Base-by-base conservation (phyloP, 2,329 filamentous ascomycete species). In the Pyrenophora graminea region DNA sequence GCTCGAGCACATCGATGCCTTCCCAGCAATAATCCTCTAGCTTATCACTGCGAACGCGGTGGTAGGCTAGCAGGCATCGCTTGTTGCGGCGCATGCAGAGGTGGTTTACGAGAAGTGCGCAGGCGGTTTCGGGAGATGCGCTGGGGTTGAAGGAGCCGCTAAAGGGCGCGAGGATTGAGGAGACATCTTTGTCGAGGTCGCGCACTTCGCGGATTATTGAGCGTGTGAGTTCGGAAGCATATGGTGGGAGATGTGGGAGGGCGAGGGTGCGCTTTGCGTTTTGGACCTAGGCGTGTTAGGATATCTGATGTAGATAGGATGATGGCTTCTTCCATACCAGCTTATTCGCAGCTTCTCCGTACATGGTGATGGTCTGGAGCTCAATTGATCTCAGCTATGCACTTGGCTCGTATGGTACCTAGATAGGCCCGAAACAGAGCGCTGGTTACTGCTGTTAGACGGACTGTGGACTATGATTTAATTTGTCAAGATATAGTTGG, bases 31-130 rank as follows among this genome's bases (percentile, higher is more conserved):
- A 86, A 70, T 93, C 89, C 69, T 97, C 94, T 7, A 99, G 80
- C 73, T 95, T 96, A 69, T 97, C 90, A 2, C 90, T 89, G 43
- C 94, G 85, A 15, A 91, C 92, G 27, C 89, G 86, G 72, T 99
- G 94, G 70, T 99, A 99, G 3, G 93, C 92, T 6, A 99, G 83
- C 17, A 99, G 81, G 68, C 94, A 99, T 37, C 94, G 87, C 74
- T 99, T 99, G 74, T 99, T 96, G 48, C 94, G 84, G 41, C 94
- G 87, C 89, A 97, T 97, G 62, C 90, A 91, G 9, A 99, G 79
- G 71, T 99, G 93, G 71, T 97, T 90, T 55, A 97, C 92, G 18
- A 99, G 84, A 19, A 99, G 80, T 1, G 90, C 90, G 69, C 91
- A 96, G 3, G 93, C 92, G 27, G 88, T 88, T 8, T 89, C 90